These are phyloP conservation scores for Fusarium illudens DNA, from an alignment of 2,329 filamentous ascomycete genomes.

Conservation along the genomic window DNA sequence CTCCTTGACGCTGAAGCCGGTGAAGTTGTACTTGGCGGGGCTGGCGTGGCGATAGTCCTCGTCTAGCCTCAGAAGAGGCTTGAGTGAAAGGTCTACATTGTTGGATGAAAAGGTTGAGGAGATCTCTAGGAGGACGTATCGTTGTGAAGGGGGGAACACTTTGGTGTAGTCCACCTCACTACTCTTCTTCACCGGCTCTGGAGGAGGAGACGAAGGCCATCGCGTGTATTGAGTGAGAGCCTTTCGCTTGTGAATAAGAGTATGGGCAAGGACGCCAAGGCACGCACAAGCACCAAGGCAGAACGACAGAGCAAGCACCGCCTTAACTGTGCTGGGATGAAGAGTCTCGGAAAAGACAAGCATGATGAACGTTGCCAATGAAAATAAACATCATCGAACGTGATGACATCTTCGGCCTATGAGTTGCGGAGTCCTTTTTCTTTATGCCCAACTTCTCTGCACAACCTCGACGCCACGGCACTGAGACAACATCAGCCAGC, in stretches of 20 bases:
- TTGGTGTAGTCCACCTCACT: constrained; percentile 36
- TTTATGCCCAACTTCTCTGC: constrained; percentile 15
- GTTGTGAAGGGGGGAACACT: constrained; percentile 42
- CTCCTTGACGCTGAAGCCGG: constrained; percentile 75
- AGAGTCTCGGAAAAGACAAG: constrained; percentile 22
- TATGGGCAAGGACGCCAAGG: constrained; percentile 23
- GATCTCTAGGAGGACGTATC: constrained; percentile 22
- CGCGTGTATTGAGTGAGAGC: constrained; percentile 16
- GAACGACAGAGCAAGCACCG: constrained; percentile 7
- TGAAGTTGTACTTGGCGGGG: constrained; percentile 63
- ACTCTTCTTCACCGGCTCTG: constrained; percentile 26
- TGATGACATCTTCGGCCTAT: background rate
- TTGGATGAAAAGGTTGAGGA: background rate
- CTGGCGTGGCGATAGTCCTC: constrained; percentile 47
- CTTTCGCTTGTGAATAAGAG: constrained; percentile 31
- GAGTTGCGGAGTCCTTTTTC: constrained; percentile 21
- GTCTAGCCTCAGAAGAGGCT: constrained; percentile 45
- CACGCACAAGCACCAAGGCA: constrained; percentile 18
- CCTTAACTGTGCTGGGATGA: constrained; percentile 8
- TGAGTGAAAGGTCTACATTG: constrained; percentile 24
- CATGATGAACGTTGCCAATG: constrained; percentile 12
- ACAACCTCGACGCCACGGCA: background rate
- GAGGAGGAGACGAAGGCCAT: constrained; percentile 15
- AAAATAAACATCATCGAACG: background rate
- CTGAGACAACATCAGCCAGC: background rate